Base-by-base conservation (phyloP, 257 asterid species). In the Solanum megistacrolobum region DNA sequence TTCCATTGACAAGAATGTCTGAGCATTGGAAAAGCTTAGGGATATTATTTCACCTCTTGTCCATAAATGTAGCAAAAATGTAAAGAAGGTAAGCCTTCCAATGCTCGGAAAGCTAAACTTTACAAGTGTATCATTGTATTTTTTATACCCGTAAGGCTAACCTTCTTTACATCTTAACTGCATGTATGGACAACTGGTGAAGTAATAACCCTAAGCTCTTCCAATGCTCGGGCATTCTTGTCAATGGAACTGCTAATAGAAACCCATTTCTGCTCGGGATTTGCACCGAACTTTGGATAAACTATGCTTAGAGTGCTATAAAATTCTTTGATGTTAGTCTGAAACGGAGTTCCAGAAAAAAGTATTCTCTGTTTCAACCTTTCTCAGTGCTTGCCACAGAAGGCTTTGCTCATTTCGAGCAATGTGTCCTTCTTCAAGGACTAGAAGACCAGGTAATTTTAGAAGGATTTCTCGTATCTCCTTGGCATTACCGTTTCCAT, bases 321-420 rank as follows among this genome's bases (percentile, higher is more conserved):
- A 31, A 96, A 91, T 93, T 95, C 96, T 0, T 69, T 34, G 9
- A 94, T 91, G 71, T 93, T 94, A 89, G 94, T 96, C 93, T 96
- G 98, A 39, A 96, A 96, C 0, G 92, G 98, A 10, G 98, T 96
- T 13, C 98, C 99, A 2, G 98, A 96, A 3, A 96, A 88, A 32
- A 96, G 93, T 25, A 94, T 89, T 87, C 29, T 86, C 76, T 0
- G 97, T 95, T 21, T 89, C 83, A 18, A 92, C 89, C 35, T 89
- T 88, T 12, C 92, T 83, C 79, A 95, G 55, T 12, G 92, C 94
- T 89, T 93, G 93, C 94, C 92, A 95, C 89, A 88, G 38, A 14
- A 72, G 87, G 88, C 92, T 95, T 11, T 90, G 87, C 13, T 91
- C 84, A 65, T 93, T 95, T 4, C 97, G 88, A 3, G 98, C 94